Percentiles rank a stretch among this genome's conserved stretches.
Conservation (phyloP, 2,329 filamentous ascomycete genomes). For the Talaromyces sp. region DNA sequence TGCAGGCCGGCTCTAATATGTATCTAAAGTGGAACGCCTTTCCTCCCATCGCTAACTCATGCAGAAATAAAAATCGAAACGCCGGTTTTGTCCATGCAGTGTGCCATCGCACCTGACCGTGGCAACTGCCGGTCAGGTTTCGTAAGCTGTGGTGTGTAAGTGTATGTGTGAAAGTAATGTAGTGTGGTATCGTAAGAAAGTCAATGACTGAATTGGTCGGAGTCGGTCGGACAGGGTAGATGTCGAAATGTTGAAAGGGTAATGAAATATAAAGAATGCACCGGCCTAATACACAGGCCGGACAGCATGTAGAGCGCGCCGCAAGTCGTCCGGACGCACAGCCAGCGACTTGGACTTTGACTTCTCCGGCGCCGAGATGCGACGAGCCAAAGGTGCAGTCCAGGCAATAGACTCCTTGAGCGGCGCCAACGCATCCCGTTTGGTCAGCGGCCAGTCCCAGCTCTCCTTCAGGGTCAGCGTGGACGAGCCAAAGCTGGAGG, state of each 20-base stretch:
- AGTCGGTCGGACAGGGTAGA: background rate
- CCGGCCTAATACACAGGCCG: conserved; percentile 23
- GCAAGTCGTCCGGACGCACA: conserved; percentile 31
- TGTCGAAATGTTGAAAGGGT: background rate
- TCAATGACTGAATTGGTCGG: background rate
- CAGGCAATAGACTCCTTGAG: conserved; percentile 29
- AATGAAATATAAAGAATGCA: background rate
- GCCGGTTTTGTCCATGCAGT: background rate
- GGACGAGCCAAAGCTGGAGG: conserved; percentile 29
- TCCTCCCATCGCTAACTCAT: background rate
- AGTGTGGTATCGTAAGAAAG: background rate
- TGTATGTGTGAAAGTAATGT: too few species aligned
- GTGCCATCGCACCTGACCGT: background rate
- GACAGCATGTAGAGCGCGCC: conserved; percentile 32
- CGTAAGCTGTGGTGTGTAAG: background rate
- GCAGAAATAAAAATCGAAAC: background rate
- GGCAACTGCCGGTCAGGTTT: background rate
- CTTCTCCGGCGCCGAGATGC: conserved; percentile 21
- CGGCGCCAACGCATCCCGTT: conserved; percentile 21
- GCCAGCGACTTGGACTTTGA: conserved; percentile 17
- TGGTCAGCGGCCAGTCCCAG: conserved; percentile 16
- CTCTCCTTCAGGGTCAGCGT: conserved; percentile 29
- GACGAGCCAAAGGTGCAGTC: conserved; percentile 22
- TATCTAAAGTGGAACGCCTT: background rate
- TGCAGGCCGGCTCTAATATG: background rate